Percentiles rank a stretch among this genome's conserved stretches.
Evolutionary conservation across 371 early-diverging fungal species (phyloP).

Genomic region (Mortierella sp.): DNA sequence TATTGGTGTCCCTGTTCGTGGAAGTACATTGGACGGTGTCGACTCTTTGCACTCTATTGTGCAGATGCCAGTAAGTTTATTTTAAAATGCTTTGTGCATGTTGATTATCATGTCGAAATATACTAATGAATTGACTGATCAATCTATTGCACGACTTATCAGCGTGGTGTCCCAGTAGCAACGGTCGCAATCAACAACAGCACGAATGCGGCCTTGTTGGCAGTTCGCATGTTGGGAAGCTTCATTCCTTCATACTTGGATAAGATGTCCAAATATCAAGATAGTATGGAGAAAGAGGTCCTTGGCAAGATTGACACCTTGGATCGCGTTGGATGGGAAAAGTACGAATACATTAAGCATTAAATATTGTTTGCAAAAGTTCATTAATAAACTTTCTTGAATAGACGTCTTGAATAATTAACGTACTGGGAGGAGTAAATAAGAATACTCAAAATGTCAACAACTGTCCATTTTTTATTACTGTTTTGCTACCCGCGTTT

Average conservation of each 20-base stretch:
- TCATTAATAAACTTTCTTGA: too few relatives aligned
- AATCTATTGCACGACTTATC: constrained; percentile 80
- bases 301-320: constrained; percentile 85
- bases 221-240: constrained; percentile 91
- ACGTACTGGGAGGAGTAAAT: too few relatives aligned
- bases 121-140: background rate
- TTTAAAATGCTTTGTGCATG: background rate
- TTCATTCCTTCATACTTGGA: constrained; percentile 79
- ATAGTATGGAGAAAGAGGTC: constrained; percentile 89
- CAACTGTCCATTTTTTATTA: too few relatives aligned
- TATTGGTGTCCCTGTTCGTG: constrained; percentile 96
- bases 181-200: constrained; percentile 98
- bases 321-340: constrained; percentile 82
- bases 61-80: constrained; percentile 86
- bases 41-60: constrained; percentile 97
- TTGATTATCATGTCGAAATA: constrained; percentile 68
- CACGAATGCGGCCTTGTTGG: constrained; percentile 95
- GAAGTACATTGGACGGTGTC: constrained; percentile 92
- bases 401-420: too few relatives aligned
- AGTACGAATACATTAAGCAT: constrained; percentile 57
- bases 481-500: too few relatives aligned
- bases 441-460: too few relatives aligned
- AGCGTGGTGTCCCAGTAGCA: constrained; percentile 97
- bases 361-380: background rate
- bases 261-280: constrained; percentile 82